These are phyloP conservation scores for Heterobasidion annosum DNA, from an alignment of 1,284 basidiomycete species.

Conservation along the genomic window DNA sequence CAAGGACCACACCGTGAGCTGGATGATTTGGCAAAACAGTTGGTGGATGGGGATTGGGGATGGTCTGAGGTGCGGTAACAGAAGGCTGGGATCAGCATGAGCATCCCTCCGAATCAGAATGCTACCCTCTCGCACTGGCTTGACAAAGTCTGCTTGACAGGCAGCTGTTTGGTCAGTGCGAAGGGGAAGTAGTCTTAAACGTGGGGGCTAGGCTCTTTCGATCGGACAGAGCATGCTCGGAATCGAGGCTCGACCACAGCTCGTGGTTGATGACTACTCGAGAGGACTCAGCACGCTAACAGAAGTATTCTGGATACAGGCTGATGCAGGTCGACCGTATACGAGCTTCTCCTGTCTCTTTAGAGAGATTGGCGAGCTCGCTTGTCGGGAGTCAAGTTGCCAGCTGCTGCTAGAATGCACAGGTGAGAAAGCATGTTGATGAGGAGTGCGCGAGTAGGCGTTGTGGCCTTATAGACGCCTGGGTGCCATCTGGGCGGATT, in stretches of 20 bases:
- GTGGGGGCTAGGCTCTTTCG: too few species aligned
- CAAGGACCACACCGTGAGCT: background rate
- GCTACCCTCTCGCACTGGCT: too few species aligned
- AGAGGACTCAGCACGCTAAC: too few species aligned
- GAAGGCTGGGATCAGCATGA: too few species aligned
- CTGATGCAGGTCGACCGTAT: background rate
- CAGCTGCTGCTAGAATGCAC: background rate
- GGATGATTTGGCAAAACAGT: background rate
- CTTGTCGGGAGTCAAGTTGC: background rate
- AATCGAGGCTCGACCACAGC: too few species aligned
- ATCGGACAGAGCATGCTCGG: too few species aligned
- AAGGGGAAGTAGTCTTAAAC: too few species aligned
- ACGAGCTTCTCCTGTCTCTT: background rate
- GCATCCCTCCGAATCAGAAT: too few species aligned
- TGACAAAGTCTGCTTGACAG: too few species aligned
- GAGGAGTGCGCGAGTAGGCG: background rate
- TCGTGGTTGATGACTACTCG: too few species aligned
- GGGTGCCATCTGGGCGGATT: background rate
- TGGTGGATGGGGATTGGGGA: background rate
- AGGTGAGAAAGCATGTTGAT: background rate
- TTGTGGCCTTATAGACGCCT: background rate
- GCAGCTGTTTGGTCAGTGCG: too few species aligned
- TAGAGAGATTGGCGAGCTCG: background rate
- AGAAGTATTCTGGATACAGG: too few species aligned
- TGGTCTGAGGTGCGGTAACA: background rate